Conservation (phyloP, 768 basidiomycete species). For the Kwoniella sp. region DNA sequence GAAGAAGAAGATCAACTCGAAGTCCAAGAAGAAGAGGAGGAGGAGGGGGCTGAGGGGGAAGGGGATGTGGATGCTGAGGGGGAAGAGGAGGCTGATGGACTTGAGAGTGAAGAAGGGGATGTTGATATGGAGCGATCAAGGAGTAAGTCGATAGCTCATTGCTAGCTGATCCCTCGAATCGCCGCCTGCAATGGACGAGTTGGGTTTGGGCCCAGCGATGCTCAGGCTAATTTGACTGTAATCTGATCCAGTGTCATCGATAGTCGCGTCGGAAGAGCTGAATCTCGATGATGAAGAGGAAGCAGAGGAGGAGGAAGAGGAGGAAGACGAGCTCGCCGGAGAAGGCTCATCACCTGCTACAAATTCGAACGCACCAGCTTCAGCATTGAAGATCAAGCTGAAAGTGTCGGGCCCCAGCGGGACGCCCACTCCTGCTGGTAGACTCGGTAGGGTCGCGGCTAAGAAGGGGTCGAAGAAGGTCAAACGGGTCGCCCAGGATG, state of each 20-base stretch:
- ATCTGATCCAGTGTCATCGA: background rate
- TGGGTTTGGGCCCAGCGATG: no score
- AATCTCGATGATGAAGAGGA: slow-evolving; percentile 22
- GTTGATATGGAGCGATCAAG: slow-evolving; percentile 16
- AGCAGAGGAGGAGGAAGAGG: slow-evolving; percentile 20
- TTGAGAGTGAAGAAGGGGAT: slow-evolving; percentile 14
- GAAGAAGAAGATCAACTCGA: slow-evolving; percentile 14
- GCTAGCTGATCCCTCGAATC: no score
- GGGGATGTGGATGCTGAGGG: slow-evolving; percentile 27
- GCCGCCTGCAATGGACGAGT: no score
- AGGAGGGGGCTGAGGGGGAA: slow-evolving; percentile 26
- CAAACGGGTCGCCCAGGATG: slow-evolving; percentile 35
- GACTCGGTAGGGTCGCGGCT: slow-evolving; percentile 28
- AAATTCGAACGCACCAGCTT: slow-evolving; percentile 7
- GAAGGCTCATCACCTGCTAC: slow-evolving; percentile 7
- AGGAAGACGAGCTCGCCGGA: slow-evolving; percentile 24
- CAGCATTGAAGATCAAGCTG: slow-evolving; percentile 35
- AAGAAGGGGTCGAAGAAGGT: slow-evolving; percentile 41
- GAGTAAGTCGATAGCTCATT: slow-evolving; percentile 11
- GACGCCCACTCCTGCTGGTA: background rate
- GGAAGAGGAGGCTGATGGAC: slow-evolving; percentile 18
- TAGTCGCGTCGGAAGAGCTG: slow-evolving; percentile 1
- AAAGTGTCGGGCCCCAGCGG: slow-evolving; percentile 17
- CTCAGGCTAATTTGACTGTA: background rate
- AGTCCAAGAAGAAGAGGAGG: slow-evolving; percentile 26